phyloP scores from a whole-genome alignment of 768 basidiomycete species.

The Gymnopilus junonius region DNA sequence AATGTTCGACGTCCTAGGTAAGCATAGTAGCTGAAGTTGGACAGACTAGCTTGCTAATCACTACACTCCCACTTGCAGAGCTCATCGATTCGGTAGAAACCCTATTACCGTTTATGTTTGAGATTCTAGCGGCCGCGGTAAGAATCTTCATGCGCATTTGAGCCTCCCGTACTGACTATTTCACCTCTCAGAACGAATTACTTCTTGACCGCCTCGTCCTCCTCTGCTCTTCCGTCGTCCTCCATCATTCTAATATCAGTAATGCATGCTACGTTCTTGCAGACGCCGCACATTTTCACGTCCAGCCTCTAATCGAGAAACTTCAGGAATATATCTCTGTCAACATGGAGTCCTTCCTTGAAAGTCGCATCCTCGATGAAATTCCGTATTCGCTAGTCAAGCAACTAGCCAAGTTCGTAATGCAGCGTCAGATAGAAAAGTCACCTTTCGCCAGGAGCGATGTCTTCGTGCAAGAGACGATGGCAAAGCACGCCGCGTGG shows the following conservation, averaged over 20 bases:
- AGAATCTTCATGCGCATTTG: slow-evolving; percentile 32
- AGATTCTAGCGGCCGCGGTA: slow-evolving; percentile 85
- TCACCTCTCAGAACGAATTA: slow-evolving; percentile 70
- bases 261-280: slow-evolving; percentile 83
- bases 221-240: slow-evolving; percentile 78
- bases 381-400: slow-evolving; percentile 67
- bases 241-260: slow-evolving; percentile 65
- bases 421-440: slow-evolving; percentile 63
- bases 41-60: not conserved
- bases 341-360: slow-evolving; percentile 88
- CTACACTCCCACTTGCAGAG: slow-evolving; percentile 42
- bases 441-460: slow-evolving; percentile 68
- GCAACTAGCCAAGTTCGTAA: slow-evolving; percentile 64
- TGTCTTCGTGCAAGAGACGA: slow-evolving; percentile 51
- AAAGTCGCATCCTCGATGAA: slow-evolving; percentile 79
- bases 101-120: slow-evolving; percentile 84
- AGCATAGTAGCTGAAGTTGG: slow-evolving; percentile 22
- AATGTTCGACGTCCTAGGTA: slow-evolving; percentile 76
- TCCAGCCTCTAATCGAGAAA: slow-evolving; percentile 64
- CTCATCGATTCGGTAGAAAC: slow-evolving; percentile 70
- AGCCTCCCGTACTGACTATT: not conserved
- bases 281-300: slow-evolving; percentile 83
- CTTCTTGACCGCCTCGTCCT: slow-evolving; percentile 85
- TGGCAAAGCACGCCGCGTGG: slow-evolving; percentile 74
- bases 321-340: slow-evolving; percentile 80